Percentiles rank a stretch among this genome's conserved stretches.
These are phyloP conservation scores for Rhodotorula babjevae DNA, from an alignment of 768 basidiomycete genomes.

Conservation along the genomic window DNA sequence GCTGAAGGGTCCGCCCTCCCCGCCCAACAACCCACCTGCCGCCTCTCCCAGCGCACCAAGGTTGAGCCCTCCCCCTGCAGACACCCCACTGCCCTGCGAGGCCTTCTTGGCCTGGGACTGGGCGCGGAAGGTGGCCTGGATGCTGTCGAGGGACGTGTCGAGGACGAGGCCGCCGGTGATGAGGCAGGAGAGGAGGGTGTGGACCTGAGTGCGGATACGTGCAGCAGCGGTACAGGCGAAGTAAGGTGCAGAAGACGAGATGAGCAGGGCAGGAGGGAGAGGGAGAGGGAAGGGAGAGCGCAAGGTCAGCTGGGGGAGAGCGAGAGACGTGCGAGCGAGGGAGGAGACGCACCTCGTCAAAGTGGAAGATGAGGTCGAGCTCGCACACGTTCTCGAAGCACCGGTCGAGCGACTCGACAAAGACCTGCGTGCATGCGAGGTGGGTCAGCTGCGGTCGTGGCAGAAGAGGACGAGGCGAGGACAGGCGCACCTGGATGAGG, in stretches of 20 bases:
- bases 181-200: conserved; percentile 90
- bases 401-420: conserved; percentile 91
- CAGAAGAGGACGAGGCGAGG: neutral
- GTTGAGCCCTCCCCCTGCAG: neutral
- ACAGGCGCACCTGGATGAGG: conserved; percentile 74
- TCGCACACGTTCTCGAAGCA: conserved; percentile 99
- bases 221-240: no score
- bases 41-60: neutral
- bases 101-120: conserved; percentile 16
- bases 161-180: conserved; percentile 94
- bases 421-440: conserved; percentile 60
- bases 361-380: conserved; percentile 95
- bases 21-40: neutral
- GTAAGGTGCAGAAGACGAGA: neutral
- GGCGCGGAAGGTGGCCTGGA: conserved; percentile 19
- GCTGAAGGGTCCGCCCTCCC: conserved; percentile 2
- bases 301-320: no score
- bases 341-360: conserved; percentile 70
- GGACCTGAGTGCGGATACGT: conserved; percentile 58
- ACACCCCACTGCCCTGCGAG: neutral
- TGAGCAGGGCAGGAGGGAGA: no score
- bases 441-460: no score
- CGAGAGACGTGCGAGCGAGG: neutral
- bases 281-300: neutral
- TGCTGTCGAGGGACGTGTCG: conserved; percentile 58